These are phyloP conservation scores for Penicillium sp. DNA, from an alignment of 2,329 filamentous ascomycete species.

Conservation along the genomic window DNA sequence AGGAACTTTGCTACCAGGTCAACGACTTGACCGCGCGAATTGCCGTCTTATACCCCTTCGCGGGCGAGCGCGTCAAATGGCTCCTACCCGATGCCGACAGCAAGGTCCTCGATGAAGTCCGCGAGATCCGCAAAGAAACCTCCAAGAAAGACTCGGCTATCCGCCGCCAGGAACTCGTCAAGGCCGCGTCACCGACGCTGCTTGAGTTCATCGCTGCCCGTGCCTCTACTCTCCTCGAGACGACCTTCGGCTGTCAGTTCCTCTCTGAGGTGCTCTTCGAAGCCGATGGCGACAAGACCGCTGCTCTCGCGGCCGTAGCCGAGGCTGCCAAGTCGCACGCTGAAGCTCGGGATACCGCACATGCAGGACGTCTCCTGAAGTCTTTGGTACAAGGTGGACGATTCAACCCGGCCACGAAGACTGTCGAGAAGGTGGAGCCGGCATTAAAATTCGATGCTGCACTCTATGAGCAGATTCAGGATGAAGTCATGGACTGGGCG, in stretches of 20 bases:
- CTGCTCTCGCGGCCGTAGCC: slow-evolving; percentile 67
- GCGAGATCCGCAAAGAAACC: slow-evolving; percentile 74
- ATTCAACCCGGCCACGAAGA: slow-evolving; percentile 73
- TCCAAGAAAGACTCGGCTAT: slow-evolving; percentile 87
- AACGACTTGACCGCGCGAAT: slow-evolving; percentile 54
- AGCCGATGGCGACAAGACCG: slow-evolving; percentile 71
- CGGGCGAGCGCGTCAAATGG: slow-evolving; percentile 60
- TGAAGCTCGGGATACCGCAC: slow-evolving; percentile 61
- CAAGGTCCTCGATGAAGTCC: slow-evolving; percentile 72
- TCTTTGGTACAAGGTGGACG: slow-evolving; percentile 84
- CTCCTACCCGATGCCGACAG: slow-evolving; percentile 64
- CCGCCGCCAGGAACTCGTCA: slow-evolving; percentile 73
- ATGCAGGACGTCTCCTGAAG: slow-evolving; percentile 82
- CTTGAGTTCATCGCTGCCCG: slow-evolving; percentile 70
- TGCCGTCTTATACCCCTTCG: slow-evolving; percentile 78
- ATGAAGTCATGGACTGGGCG: slow-evolving; percentile 76
- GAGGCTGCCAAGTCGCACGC: slow-evolving; percentile 43
- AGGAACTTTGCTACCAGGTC: slow-evolving; percentile 46
- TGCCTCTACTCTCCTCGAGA: slow-evolving; percentile 66
- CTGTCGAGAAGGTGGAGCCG: slow-evolving; percentile 69
- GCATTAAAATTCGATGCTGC: slow-evolving; percentile 75
- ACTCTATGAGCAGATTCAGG: slow-evolving; percentile 78
- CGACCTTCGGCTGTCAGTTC: slow-evolving; percentile 83
- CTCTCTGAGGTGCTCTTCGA: slow-evolving; percentile 78
- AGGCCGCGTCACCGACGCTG: slow-evolving; percentile 70